These are phyloP conservation scores for Thinopyrum elongatum DNA, from an alignment of 176 grass and related monocot genomes.

Conservation along the genomic window DNA sequence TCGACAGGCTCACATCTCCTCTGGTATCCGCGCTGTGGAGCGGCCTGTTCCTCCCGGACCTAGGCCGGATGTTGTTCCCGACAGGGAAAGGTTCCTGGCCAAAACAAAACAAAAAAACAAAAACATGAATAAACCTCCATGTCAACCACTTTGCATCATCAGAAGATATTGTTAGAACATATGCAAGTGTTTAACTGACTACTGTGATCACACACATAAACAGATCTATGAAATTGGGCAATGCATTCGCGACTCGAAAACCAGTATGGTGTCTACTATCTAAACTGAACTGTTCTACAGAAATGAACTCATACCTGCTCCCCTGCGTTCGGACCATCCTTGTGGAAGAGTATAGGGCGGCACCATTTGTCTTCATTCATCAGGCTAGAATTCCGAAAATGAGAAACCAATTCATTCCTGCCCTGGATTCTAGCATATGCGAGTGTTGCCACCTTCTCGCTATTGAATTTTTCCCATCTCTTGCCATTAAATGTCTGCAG, in stretches of 20 bases:
- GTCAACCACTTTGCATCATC: not conserved
- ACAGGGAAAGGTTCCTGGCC: conserved; percentile 74
- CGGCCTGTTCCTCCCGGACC: conserved; percentile 49
- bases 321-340: conserved; percentile 83
- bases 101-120: not conserved
- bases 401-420: conserved; percentile 70
- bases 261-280: not conserved
- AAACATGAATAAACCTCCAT: not conserved
- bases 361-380: conserved; percentile 98
- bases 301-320: conserved; percentile 53
- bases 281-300: not conserved
- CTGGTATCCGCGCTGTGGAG: conserved; percentile 28
- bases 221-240: not conserved
- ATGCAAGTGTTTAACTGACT: not conserved
- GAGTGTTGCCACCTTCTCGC: conserved; percentile 93
- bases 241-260: not conserved
- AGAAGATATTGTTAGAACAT: not conserved
- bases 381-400: conserved; percentile 96
- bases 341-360: conserved; percentile 88
- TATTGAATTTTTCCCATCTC: conserved; percentile 96
- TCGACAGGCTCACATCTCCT: conserved; percentile 30
- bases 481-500: conserved; percentile 91
- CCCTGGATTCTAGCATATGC: conserved; percentile 96
- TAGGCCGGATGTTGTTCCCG: conserved; percentile 46
- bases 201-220: too few species aligned